phyloP scores from a whole-genome alignment of 305 asterid genomes.

The Solanum hybrid region DNA sequence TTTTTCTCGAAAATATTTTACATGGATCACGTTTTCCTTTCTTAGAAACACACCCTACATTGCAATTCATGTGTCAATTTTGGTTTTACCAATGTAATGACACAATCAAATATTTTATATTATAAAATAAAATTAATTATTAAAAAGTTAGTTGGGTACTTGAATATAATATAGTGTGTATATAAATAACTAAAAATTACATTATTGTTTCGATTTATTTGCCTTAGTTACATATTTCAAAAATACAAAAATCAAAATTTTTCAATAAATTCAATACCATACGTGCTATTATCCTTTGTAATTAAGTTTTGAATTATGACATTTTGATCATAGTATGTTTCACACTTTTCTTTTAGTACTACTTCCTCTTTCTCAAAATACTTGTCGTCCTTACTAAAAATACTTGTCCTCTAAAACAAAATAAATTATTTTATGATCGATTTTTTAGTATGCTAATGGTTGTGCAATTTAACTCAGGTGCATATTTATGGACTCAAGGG shows the following conservation, averaged over 20 bases:
- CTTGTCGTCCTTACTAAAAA: neutral
- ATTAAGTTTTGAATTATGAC: neutral
- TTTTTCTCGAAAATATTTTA: neutral
- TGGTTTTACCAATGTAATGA: neutral
- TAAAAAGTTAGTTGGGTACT: neutral
- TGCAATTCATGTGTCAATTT: neutral
- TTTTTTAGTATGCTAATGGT: neutral
- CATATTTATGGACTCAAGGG: neutral
- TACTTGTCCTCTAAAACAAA: neutral
- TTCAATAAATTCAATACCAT: too few species aligned
- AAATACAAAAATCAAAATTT: neutral
- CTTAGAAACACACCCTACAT: neutral
- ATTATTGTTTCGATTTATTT: neutral
- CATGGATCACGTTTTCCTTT: neutral
- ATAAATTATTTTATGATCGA: too few species aligned
- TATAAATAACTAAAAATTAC: neutral
- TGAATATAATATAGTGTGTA: neutral
- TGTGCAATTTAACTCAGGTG: neutral
- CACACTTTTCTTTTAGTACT: neutral
- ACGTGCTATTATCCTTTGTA: neutral
- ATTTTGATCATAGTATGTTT: neutral
- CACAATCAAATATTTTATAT: neutral
- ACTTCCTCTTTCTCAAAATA: neutral
- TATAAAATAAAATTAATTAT: too few species aligned
- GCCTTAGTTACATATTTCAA: neutral